Percentiles rank a stretch among this genome's conserved stretches.
These are phyloP conservation scores for Barnettozyma hawaiiensis DNA, from an alignment of 1,139 yeast genomes.

Conservation along the genomic window DNA sequence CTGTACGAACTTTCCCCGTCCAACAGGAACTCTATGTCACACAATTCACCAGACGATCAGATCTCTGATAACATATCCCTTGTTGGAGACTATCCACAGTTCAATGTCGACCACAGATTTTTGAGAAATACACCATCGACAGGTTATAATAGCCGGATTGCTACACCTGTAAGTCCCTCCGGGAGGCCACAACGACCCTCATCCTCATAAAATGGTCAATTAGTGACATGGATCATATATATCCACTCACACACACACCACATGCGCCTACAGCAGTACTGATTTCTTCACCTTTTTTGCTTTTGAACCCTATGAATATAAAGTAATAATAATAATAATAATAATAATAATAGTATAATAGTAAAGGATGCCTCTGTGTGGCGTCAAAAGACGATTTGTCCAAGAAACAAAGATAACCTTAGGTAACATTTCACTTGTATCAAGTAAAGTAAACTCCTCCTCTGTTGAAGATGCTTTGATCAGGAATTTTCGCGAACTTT, in stretches of 20 bases:
- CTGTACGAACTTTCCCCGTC: conserved; percentile 7
- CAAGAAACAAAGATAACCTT: too few species aligned
- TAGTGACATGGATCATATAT: background rate
- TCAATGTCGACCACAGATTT: conserved; percentile 23
- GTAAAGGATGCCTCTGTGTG: too few species aligned
- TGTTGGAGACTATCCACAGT: conserved; percentile 23
- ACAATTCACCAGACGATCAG: conserved; percentile 3
- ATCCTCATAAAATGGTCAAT: too few species aligned
- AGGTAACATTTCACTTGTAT: too few species aligned
- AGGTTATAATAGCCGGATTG: conserved; percentile 10
- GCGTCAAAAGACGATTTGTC: too few species aligned
- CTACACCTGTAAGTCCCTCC: conserved; percentile 16
- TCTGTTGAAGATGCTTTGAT: background rate
- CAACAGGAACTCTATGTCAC: background rate
- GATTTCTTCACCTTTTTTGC: too few species aligned
- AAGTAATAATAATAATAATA: too few species aligned
- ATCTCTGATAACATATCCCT: conserved; percentile 14
- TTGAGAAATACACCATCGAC: conserved; percentile 24
- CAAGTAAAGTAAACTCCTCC: too few species aligned
- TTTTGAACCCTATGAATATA: too few species aligned
- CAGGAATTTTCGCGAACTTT: conserved; percentile 6
- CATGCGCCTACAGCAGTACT: too few species aligned
- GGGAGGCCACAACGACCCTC: conserved; percentile 8
- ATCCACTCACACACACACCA: too few species aligned
- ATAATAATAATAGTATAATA: too few species aligned